Base-by-base conservation (phyloP, 202 grass and related monocot species). In the Zizania palustris region DNA sequence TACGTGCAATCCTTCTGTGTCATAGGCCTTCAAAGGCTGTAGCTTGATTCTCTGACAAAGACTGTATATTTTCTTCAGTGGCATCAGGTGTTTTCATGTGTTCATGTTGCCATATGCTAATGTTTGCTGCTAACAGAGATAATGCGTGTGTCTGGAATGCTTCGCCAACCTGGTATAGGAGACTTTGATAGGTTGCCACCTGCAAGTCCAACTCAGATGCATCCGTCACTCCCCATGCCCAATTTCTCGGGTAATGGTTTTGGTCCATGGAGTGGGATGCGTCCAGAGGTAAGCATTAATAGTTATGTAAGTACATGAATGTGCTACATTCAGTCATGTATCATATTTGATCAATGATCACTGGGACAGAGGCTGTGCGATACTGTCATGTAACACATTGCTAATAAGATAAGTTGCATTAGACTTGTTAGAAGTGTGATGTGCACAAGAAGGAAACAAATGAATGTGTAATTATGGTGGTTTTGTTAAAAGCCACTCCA, bases 151-250 rank as follows among this genome's bases (percentile, higher is more conserved):
- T 86, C 93, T 28, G 84, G 40, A 80, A 75, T 96, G 79, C 74
- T 85, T 35, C 71, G 80, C 7, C 85, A 84, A 72, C 82, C 85
- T 64, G 85, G 87, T 53, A 46, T 72, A 60, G 87, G 79, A 8
- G 82, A 92, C 55, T 90, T 85, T 44, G 90, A 92, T 22, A 85
- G 81, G 82, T 13, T 88, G 46, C 82, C 78, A 3, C 3, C 81
- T 9, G 75, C 87, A 58, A 92, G 87, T 60, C 89, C 82, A 14
- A 96, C 86, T 71, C 89, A 88, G 42, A 91, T 96, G 68, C 83
- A 86, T 79, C 72, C 72, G 22, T 77, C 88, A 60, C 75, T 86
- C 51, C 78, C 68, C 18, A 89, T 96, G 70, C 75, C 72, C 59
- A 92, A 74, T 81, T 84, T 88, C 35, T 83, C 84, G 11, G 87